Evolutionary conservation across 2,329 filamentous ascomycete species (phyloP).

Genomic region (Epichloe gansuensis): DNA sequence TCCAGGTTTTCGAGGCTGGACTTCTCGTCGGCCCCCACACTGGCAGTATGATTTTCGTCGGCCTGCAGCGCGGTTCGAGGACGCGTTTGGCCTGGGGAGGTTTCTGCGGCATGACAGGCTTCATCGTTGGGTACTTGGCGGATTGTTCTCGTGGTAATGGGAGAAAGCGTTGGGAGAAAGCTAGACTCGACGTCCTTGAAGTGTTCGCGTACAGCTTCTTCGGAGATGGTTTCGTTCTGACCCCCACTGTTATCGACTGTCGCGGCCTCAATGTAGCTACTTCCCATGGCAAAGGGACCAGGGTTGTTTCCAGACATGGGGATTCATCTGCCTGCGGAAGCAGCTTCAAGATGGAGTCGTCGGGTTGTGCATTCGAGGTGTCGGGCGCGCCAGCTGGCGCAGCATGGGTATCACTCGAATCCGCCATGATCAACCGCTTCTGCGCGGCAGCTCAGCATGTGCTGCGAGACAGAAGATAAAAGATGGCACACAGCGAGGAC

Average conservation of each 20-base stretch:
- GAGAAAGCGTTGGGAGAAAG: constrained; percentile 47
- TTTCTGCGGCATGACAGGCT: constrained; percentile 49
- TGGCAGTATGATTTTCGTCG: constrained; percentile 15
- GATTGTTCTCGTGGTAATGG: constrained; percentile 35
- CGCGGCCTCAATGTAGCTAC: constrained; percentile 30
- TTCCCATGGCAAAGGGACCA: constrained; percentile 15
- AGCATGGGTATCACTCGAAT: background rate
- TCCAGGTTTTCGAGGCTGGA: constrained; percentile 40
- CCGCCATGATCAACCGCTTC: background rate
- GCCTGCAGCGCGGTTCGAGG: constrained; percentile 1
- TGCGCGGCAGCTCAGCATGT: constrained; percentile 10
- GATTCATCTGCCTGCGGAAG: constrained; percentile 11
- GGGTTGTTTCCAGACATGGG: background rate
- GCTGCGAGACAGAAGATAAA: constrained; percentile 13
- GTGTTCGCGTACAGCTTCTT: constrained; percentile 42
- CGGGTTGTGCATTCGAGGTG: constrained; percentile 2
- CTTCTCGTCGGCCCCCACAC: constrained; percentile 31
- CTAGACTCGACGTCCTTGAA: constrained; percentile 54
- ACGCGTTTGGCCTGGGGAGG: constrained; percentile 22
- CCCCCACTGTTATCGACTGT: constrained; percentile 22
- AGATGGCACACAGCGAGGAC: constrained; percentile 10
- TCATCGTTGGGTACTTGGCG: constrained; percentile 22
- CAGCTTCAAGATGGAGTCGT: constrained; percentile 8
- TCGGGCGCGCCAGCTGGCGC: background rate
- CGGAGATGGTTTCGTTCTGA: constrained; percentile 36